These are phyloP conservation scores for Pharnaceum exiguum DNA, from an alignment of 148 eudicot genomes.

Conservation along the genomic window DNA sequence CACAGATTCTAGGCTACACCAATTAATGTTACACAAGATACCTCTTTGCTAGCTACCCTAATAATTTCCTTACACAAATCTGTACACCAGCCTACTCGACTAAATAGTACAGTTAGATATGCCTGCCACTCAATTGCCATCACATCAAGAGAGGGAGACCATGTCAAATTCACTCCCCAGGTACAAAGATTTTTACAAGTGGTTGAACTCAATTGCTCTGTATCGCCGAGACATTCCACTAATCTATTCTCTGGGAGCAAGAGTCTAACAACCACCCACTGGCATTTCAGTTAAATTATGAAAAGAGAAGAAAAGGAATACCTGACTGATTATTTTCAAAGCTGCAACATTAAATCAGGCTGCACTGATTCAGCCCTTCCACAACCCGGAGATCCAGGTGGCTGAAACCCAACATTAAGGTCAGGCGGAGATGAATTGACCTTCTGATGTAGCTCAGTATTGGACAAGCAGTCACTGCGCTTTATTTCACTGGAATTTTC, in stretches of 20 bases:
- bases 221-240: slow-evolving; percentile 4
- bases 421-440: slow-evolving; percentile 32
- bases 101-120: slow-evolving; percentile 26
- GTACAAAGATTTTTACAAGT: not conserved
- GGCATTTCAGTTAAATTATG: slow-evolving; percentile 11
- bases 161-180: not conserved
- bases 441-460: slow-evolving; percentile 1
- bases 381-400: slow-evolving; percentile 30
- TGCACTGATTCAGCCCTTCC: slow-evolving; percentile 24
- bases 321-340: slow-evolving; percentile 19
- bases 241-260: slow-evolving; percentile 13
- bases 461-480: slow-evolving; percentile 9
- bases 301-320: not conserved
- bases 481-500: slow-evolving; percentile 11
- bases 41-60: slow-evolving; percentile 26
- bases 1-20: slow-evolving; percentile 17
- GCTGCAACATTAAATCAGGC: slow-evolving; percentile 42
- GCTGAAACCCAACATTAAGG: slow-evolving; percentile 37
- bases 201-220: slow-evolving; percentile 4
- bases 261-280: slow-evolving; percentile 8
- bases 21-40: slow-evolving; percentile 17
- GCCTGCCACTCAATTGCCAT: not conserved
- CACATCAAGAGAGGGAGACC: not conserved
- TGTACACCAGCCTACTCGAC: slow-evolving; percentile 27
- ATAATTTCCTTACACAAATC: slow-evolving; percentile 23